These are phyloP conservation scores for Alternaria postmessia DNA, from an alignment of 2,329 filamentous ascomycete genomes.

Conservation along the genomic window DNA sequence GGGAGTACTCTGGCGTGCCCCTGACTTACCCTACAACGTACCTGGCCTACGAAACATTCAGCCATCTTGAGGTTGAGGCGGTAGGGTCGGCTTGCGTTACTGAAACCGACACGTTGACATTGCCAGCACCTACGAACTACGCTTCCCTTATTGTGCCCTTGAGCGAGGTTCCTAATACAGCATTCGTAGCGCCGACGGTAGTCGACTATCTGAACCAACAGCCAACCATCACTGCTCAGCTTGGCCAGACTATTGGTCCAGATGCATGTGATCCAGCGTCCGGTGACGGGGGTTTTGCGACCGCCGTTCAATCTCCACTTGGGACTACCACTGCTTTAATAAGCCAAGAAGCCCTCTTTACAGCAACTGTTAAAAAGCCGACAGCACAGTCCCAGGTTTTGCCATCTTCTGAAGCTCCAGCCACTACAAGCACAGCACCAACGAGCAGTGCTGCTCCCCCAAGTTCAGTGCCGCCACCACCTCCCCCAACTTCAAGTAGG, in stretches of 20 bases:
- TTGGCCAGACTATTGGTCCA: slow-evolving; percentile 37
- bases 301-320: slow-evolving; percentile 11
- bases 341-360: slow-evolving; percentile 6
- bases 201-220: slow-evolving; percentile 43
- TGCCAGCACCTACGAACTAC: slow-evolving; percentile 42
- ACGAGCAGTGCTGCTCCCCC: background rate
- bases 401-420: slow-evolving; percentile 9
- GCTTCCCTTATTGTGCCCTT: slow-evolving; percentile 32
- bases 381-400: background rate
- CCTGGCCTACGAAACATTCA: slow-evolving; percentile 42
- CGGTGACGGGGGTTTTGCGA: slow-evolving; percentile 7
- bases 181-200: slow-evolving; percentile 36
- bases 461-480: slow-evolving; percentile 11
- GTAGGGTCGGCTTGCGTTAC: slow-evolving; percentile 32
- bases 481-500: slow-evolving; percentile 17
- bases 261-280: slow-evolving; percentile 45
- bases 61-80: slow-evolving; percentile 34
- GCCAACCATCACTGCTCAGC: slow-evolving; percentile 39
- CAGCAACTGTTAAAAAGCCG: background rate
- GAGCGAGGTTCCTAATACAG: slow-evolving; percentile 30
- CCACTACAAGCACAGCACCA: slow-evolving; percentile 8
- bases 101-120: slow-evolving; percentile 20
- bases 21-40: slow-evolving; percentile 47
- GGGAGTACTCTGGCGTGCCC: slow-evolving; percentile 33
- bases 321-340: slow-evolving; percentile 16